phyloP scores from a whole-genome alignment of 129 eudicot species.

The Artemisia annua region DNA sequence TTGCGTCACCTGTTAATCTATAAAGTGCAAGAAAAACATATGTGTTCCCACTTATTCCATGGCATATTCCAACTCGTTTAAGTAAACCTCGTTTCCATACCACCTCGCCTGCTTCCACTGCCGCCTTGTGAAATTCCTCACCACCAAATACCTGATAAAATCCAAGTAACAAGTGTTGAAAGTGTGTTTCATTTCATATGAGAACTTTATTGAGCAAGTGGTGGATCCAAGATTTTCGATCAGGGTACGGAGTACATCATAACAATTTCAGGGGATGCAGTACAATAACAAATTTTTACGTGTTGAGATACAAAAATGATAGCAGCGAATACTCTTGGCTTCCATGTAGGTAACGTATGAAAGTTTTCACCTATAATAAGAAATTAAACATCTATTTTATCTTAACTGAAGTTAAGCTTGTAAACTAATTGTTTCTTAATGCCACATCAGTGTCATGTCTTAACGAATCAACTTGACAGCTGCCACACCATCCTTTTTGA shows the following conservation, averaged over 20 bases:
- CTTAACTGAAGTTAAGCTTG: too few species aligned
- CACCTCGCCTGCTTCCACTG: constrained; percentile 78
- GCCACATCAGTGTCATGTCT: too few species aligned
- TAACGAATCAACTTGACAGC: too few species aligned
- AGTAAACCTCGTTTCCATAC: constrained; percentile 85
- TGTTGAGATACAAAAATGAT: too few species aligned
- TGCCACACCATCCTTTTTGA: too few species aligned
- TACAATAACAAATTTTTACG: not conserved
- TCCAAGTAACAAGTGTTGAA: not conserved
- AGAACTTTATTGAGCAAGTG: not conserved
- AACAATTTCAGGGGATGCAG: not conserved
- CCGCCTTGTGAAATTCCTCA: constrained; percentile 63
- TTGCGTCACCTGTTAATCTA: constrained; percentile 58
- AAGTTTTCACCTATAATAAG: too few species aligned
- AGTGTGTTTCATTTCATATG: not conserved
- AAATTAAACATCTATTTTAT: too few species aligned
- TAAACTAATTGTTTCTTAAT: too few species aligned
- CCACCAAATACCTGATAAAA: constrained; percentile 51
- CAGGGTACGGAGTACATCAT: not conserved
- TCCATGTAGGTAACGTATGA: too few species aligned
- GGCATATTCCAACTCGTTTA: constrained; percentile 82
- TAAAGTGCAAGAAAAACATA: constrained; percentile 80
- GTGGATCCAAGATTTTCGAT: too few species aligned
- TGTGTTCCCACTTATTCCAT: constrained; percentile 79
- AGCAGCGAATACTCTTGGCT: too few species aligned